Evolutionary conservation across 2,329 filamentous ascomycete species (phyloP).

Genomic region (Paecilomyces sp.): DNA sequence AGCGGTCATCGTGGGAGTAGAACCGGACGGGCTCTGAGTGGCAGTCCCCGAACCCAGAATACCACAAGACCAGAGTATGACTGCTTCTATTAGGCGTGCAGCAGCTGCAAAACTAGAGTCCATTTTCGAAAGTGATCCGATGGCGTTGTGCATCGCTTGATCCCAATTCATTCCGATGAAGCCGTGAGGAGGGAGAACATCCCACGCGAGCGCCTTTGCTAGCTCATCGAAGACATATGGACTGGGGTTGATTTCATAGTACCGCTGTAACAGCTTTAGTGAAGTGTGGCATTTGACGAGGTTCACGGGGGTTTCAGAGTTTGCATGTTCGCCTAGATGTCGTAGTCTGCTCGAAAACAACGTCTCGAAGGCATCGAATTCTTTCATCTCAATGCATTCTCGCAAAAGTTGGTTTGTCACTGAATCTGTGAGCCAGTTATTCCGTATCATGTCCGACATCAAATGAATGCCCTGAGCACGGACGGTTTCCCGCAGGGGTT

Average conservation of each 20-base stretch:
- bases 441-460: slow-evolving; percentile 28
- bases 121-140: slow-evolving; percentile 28
- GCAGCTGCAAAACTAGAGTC: slow-evolving; percentile 25
- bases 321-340: slow-evolving; percentile 18
- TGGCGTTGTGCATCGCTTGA: slow-evolving; percentile 26
- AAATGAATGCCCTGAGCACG: slow-evolving; percentile 33
- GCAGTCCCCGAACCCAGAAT: slow-evolving; percentile 3
- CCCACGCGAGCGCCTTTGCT: slow-evolving; percentile 24
- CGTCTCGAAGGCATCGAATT: slow-evolving; percentile 29
- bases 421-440: slow-evolving; percentile 25
- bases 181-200: slow-evolving; percentile 30
- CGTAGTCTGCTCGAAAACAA: slow-evolving; percentile 26
- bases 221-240: slow-evolving; percentile 28
- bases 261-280: slow-evolving; percentile 23
- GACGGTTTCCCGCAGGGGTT: slow-evolving; percentile 33
- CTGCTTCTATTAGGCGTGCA: slow-evolving; percentile 23
- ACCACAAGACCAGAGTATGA: slow-evolving; percentile 22
- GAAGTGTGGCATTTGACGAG: slow-evolving; percentile 17
- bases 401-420: slow-evolving; percentile 26
- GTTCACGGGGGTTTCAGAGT: slow-evolving; percentile 18
- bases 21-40: not conserved
- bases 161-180: slow-evolving; percentile 33
- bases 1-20: not conserved
- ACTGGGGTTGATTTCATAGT: slow-evolving; percentile 15
- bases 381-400: slow-evolving; percentile 20